Evolutionary conservation across 768 basidiomycete genomes (phyloP), one percentile per base, ranked within the genome.

Genomic region (Lyophyllum semitale): DNA sequence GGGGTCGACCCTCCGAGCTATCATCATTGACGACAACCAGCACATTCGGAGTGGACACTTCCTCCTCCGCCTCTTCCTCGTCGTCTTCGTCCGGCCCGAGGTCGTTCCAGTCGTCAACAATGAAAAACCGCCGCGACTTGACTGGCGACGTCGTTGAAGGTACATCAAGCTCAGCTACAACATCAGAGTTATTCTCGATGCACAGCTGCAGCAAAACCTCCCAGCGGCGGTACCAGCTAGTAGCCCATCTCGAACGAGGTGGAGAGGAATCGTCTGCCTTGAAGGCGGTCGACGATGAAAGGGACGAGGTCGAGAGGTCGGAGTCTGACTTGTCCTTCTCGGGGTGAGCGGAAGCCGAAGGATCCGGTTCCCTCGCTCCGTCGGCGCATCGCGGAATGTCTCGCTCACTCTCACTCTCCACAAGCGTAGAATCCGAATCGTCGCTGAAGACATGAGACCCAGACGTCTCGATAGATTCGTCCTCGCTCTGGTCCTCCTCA

Each of bases 391-490:
- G 37, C n/a, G 55, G 26, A 50, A 59, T 32, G 22, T 74, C 72
- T n/a, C 58, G 60, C 35, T 77, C 76, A 48, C 66, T 71, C 51
- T 80, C 78, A 47, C 77, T 80, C 60, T 79, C 81, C 23, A 84
- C 81, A 18, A 84, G 73, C 8, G 84, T 84, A n/a, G 72, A 61
- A 53, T 85, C 84, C n/a, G 82, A 80, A 60, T 80, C 80, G 54
- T 79, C 79, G 59, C 77, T 77, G 59, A 65, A 75, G 20, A 64
- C 66, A 9, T 68, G 66, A 2, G 73, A 75, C 3, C 62, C 64
- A 2, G 72, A 71, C 30, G 67, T 63, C 18, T 71, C 73, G 46
- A 73, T 58, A 26, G 63, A 66, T 22, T 72, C 74, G 50, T 60
- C 68, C 57, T 74, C 74, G 26, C 67, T 69, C 42, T 63, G 68